Evolutionary conservation across 495 filamentous ascomycete genomes (phyloP).

Genomic region (Glonium stellatum): DNA sequence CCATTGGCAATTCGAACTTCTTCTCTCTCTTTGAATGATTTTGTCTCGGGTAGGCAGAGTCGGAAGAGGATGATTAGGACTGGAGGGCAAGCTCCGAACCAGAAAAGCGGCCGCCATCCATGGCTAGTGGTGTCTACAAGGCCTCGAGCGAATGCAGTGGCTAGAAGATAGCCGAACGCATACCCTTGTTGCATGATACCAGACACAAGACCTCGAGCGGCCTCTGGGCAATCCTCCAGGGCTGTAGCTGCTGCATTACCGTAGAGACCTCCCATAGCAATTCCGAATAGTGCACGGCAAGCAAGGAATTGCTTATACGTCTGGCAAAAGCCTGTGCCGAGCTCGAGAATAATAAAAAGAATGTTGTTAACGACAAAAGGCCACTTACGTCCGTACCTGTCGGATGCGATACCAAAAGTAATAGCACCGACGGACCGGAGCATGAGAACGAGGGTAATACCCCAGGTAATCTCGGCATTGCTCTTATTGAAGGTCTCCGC

Average conservation of each 20-base stretch:
- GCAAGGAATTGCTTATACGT: constrained; percentile 75
- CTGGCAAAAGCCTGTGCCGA: constrained; percentile 71
- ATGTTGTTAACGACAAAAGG: constrained; percentile 79
- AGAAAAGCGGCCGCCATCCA: constrained; percentile 51
- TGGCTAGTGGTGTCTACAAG: constrained; percentile 30
- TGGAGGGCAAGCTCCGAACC: constrained; percentile 76
- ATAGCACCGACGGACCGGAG: constrained; percentile 66
- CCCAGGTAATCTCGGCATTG: constrained; percentile 80
- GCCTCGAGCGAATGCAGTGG: constrained; percentile 62
- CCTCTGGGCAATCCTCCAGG: constrained; percentile 72
- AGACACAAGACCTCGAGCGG: constrained; percentile 66
- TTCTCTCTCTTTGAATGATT: constrained; percentile 57
- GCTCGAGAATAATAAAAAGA: constrained; percentile 72
- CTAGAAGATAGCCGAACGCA: constrained; percentile 79
- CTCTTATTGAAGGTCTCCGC: constrained; percentile 58
- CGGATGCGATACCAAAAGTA: constrained; percentile 69
- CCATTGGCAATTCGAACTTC: constrained; percentile 48
- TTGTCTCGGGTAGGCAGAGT: constrained; percentile 68
- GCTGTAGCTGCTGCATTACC: constrained; percentile 84
- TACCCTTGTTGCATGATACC: constrained; percentile 86
- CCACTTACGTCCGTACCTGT: constrained; percentile 84
- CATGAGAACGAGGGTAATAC: constrained; percentile 82
- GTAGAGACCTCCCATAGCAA: constrained; percentile 85
- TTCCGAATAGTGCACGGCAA: constrained; percentile 75
- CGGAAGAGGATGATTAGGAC: constrained; percentile 77